Evolutionary conservation across 75 land plant species (phyloP), one percentile per base, ranked within the genome.

Genomic region (Gnetum montanum): DNA sequence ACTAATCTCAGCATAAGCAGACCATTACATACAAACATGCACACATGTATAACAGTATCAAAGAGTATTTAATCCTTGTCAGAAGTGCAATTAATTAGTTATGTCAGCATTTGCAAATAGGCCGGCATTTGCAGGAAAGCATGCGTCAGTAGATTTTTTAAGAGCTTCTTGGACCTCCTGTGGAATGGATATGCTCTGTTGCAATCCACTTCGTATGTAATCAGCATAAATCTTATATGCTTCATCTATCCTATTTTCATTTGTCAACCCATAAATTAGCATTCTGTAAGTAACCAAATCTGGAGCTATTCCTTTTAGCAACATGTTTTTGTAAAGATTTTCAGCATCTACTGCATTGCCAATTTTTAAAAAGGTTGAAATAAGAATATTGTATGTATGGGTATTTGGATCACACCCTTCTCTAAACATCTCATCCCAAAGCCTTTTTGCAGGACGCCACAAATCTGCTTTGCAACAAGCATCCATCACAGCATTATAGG

Each of bases 381-480:
- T 74, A 13, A 85, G 72, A 26, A 73, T 77, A 36, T 62, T 71
- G 47, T 82, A 82, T 23, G 86, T 85, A 34, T 72, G 63, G 38
- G 63, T 31, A 65, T 74, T 74, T 13, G 74, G 75, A 53, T 19
- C 0, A 60, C 69, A 74, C 1, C 80, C 79, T 64, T 56, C 69
- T 23, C 68, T 58, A 68, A 81, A 77, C 86, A 85, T 81, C 71
- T 85, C 79, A 68, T 85, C 81, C 81, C 83, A 77, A 8, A 85
- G 66, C 47, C 56, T 67, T 40, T 65, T 74, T 35, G 86, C 85
- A 5, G 80, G 85, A 8, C 75, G 68, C 36, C 81, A 3, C 11
- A 77, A 50, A 67, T 78, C 83, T 23, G 84, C 82, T 54, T 65
- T 68, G 38, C 84, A 85, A 29, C 64, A 74, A 33, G 77, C 86